These are phyloP conservation scores for Veloboletus limbatus DNA, from an alignment of 1,284 basidiomycete genomes.

Conservation along the genomic window DNA sequence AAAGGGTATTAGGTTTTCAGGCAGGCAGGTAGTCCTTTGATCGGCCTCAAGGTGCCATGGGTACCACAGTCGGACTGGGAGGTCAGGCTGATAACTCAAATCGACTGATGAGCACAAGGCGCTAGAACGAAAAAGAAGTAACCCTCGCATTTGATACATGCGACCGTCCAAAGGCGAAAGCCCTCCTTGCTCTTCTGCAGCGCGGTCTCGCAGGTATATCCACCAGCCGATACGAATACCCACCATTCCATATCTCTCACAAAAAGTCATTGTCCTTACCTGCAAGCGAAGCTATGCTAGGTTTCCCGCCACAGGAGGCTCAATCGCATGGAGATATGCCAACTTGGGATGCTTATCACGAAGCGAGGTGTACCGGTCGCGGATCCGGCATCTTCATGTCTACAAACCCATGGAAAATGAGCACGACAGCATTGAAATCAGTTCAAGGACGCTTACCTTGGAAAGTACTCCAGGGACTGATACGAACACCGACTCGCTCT, in stretches of 20 bases:
- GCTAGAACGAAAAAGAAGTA: not conserved
- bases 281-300: not conserved
- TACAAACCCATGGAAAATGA: slow-evolving; percentile 10
- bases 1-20: not conserved
- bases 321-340: slow-evolving; percentile 55
- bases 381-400: slow-evolving; percentile 34
- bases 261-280: slow-evolving; percentile 17
- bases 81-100: not conserved
- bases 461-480: slow-evolving; percentile 50
- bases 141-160: slow-evolving; percentile 14
- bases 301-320: slow-evolving; percentile 37
- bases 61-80: not conserved
- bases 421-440: no score
- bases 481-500: slow-evolving; percentile 45
- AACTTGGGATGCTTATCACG: slow-evolving; percentile 37
- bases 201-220: slow-evolving; percentile 14
- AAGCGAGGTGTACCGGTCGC: slow-evolving; percentile 44
- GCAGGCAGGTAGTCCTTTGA: not conserved
- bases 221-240: slow-evolving; percentile 48
- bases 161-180: slow-evolving; percentile 46
- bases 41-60: not conserved
- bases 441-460: slow-evolving; percentile 32
- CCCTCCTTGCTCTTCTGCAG: slow-evolving; percentile 24
- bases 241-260: slow-evolving; percentile 33
- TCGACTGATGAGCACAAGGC: not conserved